Percentiles rank a stretch among this genome's conserved stretches.
Conservation (phyloP, 768 basidiomycete genomes). For the Pleurotus cornucopiae region DNA sequence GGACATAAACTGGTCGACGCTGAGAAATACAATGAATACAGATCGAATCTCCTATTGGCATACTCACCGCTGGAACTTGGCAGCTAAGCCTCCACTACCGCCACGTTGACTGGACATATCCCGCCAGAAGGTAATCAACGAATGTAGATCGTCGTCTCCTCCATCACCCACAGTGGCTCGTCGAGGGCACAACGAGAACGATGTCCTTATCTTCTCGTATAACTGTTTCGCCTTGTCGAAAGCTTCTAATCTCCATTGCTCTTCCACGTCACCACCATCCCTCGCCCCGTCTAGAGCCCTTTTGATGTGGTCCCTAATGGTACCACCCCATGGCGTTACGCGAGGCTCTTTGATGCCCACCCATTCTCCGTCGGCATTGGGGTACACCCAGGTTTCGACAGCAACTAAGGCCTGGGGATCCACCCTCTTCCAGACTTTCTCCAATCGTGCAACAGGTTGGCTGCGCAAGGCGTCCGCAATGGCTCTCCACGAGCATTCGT, state of each 20-base stretch:
- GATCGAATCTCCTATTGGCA: neutral
- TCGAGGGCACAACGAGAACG: slow-evolving; percentile 50
- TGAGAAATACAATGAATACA: slow-evolving; percentile 21
- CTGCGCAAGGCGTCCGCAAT: slow-evolving; percentile 69
- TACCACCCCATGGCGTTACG: slow-evolving; percentile 69
- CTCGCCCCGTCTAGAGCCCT: slow-evolving; percentile 43
- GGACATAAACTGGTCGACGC: slow-evolving; percentile 75
- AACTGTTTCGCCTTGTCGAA: slow-evolving; percentile 36
- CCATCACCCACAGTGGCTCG: slow-evolving; percentile 19
- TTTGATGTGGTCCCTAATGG: slow-evolving; percentile 41
- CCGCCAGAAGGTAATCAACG: slow-evolving; percentile 56
- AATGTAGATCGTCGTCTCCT: slow-evolving; percentile 43
- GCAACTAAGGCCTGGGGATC: slow-evolving; percentile 51
- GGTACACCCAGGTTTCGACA: slow-evolving; percentile 67
- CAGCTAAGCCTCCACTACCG: slow-evolving; percentile 35
- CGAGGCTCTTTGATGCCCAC: slow-evolving; percentile 37
- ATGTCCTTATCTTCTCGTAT: slow-evolving; percentile 50
- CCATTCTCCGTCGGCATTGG: slow-evolving; percentile 26
- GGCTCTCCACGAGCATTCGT: slow-evolving; percentile 78
- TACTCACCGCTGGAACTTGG: slow-evolving; percentile 63
- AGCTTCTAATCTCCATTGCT: slow-evolving; percentile 31
- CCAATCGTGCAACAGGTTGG: slow-evolving; percentile 68
- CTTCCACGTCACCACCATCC: slow-evolving; percentile 34
- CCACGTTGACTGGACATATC: slow-evolving; percentile 37
- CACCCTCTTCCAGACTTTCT: slow-evolving; percentile 78